Evolutionary conservation across 305 asterid genomes (phyloP).

Genomic region (Striga hermonthica): DNA sequence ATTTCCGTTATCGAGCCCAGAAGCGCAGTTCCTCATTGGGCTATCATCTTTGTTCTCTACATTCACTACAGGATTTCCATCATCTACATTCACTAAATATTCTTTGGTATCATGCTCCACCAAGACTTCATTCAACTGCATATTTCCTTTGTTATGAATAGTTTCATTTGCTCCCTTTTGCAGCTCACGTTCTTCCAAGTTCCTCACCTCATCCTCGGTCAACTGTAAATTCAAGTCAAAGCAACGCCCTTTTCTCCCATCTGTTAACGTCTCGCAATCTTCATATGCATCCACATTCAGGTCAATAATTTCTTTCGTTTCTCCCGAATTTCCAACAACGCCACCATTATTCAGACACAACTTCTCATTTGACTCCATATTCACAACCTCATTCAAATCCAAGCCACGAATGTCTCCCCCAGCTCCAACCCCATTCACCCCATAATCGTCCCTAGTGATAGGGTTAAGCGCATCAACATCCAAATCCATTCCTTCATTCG

Average conservation of each 20-base stretch:
- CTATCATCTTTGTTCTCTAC: conserved; percentile 36
- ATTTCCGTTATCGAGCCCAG: conserved; percentile 37
- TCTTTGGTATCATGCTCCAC: conserved; percentile 36
- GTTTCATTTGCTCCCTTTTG: conserved; percentile 30
- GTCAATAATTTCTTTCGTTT: conserved; percentile 51
- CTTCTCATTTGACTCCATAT: conserved; percentile 38
- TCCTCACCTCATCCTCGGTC: conserved; percentile 51
- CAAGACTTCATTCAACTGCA: conserved; percentile 33
- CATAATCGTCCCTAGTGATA: conserved; percentile 33
- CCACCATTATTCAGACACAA: conserved; percentile 27
- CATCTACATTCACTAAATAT: conserved; percentile 27
- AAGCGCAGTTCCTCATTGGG: conserved; percentile 29
- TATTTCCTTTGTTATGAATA: conserved; percentile 29
- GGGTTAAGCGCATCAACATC: conserved; percentile 36
- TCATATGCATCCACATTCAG: conserved; percentile 69
- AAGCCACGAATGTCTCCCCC: conserved; percentile 41
- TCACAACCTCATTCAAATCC: conserved; percentile 47
- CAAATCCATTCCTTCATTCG: conserved; percentile 49
- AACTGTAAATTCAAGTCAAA: conserved; percentile 83
- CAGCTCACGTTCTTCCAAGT: conserved; percentile 37
- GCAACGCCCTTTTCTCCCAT: conserved; percentile 36
- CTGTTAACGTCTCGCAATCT: conserved; percentile 36
- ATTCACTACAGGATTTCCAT: conserved; percentile 28
- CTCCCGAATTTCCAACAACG: conserved; percentile 30
- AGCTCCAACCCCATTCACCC: conserved; percentile 30